Conservation (phyloP, 257 asterid genomes). For the Rubia yunnanensis region DNA sequence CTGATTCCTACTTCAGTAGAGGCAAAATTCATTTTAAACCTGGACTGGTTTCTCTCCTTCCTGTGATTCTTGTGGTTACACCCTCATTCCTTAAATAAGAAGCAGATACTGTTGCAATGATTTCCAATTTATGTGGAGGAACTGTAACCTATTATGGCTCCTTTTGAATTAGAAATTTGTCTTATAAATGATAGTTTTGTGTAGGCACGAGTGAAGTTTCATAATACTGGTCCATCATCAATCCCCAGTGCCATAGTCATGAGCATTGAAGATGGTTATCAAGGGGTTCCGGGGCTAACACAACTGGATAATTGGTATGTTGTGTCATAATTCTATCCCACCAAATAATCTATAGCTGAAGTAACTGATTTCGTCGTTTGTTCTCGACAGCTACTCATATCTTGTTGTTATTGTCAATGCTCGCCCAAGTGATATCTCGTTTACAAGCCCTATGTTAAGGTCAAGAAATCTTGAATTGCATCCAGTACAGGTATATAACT, state of each 20-base stretch:
- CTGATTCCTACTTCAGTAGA: background rate
- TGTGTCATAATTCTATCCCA: conserved; percentile 6
- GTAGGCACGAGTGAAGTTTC: conserved; percentile 81
- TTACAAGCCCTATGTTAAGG: conserved; percentile 39
- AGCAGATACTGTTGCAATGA: background rate
- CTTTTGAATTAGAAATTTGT: background rate
- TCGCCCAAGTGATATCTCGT: conserved; percentile 46
- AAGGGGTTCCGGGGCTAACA: conserved; percentile 55
- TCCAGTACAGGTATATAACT: conserved; percentile 58
- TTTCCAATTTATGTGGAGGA: background rate
- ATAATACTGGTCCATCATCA: conserved; percentile 71
- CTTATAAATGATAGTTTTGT: conserved; percentile 5
- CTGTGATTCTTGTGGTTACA: background rate
- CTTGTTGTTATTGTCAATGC: conserved; percentile 52
- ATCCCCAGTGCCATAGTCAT: conserved; percentile 72
- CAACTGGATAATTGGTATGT: conserved; percentile 72
- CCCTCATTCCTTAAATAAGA: background rate
- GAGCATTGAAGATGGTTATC: conserved; percentile 87
- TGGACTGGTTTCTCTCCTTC: background rate
- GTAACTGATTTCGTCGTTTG: conserved; percentile 10
- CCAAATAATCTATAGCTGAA: conserved; percentile 11
- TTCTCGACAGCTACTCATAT: conserved; percentile 56
- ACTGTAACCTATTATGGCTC: background rate
- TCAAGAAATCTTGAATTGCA: conserved; percentile 63
- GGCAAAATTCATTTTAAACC: background rate